These are phyloP conservation scores for Hibiscus syriacus DNA, from an alignment of 345 rosid species.

Conservation along the genomic window DNA sequence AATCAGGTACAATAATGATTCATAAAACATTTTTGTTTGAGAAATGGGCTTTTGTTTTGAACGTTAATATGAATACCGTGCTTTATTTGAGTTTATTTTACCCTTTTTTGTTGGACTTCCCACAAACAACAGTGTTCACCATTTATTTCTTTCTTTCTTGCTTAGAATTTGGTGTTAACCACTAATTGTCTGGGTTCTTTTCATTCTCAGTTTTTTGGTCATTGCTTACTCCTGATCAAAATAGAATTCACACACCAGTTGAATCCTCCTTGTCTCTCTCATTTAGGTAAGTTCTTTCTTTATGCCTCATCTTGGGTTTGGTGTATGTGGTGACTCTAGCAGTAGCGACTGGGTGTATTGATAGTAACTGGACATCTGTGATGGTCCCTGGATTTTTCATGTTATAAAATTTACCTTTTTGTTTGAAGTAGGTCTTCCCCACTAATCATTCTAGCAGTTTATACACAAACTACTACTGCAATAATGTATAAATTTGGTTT, in stretches of 20 bases:
- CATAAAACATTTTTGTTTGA: too few species aligned
- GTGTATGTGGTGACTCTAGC: neutral
- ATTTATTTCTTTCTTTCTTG: neutral
- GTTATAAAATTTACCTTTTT: neutral
- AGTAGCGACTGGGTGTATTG: too few species aligned
- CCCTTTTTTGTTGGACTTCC: neutral
- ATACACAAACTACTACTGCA: too few species aligned
- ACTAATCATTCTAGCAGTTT: neutral
- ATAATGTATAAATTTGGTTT: too few species aligned
- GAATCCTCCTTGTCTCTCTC: constrained; percentile 75
- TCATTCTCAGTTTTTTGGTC: too few species aligned
- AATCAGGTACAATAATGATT: constrained; percentile 43
- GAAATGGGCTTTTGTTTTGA: neutral
- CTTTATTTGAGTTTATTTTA: neutral
- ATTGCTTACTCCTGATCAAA: constrained; percentile 57
- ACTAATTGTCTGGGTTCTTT: constrained; percentile 8
- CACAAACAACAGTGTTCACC: neutral
- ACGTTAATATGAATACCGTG: neutral
- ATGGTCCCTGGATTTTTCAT: neutral
- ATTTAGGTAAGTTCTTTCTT: constrained; percentile 48
- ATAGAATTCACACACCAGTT: constrained; percentile 38
- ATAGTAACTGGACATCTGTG: neutral
- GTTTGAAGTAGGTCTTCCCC: neutral
- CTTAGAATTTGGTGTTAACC: neutral
- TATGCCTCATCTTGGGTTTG: neutral